Evolutionary conservation across 176 grass and related monocot species (phyloP).

Genomic region (Eragrostis curvula): DNA sequence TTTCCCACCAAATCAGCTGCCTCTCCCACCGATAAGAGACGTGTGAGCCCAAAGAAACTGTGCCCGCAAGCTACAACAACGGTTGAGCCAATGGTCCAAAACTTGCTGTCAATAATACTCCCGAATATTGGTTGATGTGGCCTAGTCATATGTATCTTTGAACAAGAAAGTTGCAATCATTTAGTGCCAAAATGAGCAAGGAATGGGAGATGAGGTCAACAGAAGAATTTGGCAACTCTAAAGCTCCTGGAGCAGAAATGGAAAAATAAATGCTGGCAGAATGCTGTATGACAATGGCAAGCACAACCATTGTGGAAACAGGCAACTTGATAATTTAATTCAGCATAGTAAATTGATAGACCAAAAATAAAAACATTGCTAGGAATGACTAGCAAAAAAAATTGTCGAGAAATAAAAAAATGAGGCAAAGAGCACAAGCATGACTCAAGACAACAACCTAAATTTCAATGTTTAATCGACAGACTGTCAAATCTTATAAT

Average conservation of each 20-base stretch:
- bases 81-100: slow-evolving; percentile 26
- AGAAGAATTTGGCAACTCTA: background rate
- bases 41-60: slow-evolving; percentile 23
- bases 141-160: slow-evolving; percentile 34
- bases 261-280: background rate
- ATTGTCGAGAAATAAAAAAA: background rate
- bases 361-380: background rate
- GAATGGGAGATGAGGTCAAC: background rate
- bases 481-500: background rate
- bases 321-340: background rate
- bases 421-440: background rate
- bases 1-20: slow-evolving; percentile 49
- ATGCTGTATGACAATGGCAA: background rate
- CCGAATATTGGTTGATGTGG: slow-evolving; percentile 31
- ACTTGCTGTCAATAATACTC: background rate
- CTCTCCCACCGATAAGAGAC: background rate
- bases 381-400: background rate
- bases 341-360: no score
- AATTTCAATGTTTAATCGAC: background rate
- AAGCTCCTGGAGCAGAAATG: background rate
- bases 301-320: background rate
- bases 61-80: slow-evolving; percentile 28
- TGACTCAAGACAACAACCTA: background rate
- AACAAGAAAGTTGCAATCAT: slow-evolving; percentile 21
- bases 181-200: slow-evolving; percentile 14